Evolutionary conservation across 768 basidiomycete species (phyloP).

Genomic region (Amanita molliuscula): DNA sequence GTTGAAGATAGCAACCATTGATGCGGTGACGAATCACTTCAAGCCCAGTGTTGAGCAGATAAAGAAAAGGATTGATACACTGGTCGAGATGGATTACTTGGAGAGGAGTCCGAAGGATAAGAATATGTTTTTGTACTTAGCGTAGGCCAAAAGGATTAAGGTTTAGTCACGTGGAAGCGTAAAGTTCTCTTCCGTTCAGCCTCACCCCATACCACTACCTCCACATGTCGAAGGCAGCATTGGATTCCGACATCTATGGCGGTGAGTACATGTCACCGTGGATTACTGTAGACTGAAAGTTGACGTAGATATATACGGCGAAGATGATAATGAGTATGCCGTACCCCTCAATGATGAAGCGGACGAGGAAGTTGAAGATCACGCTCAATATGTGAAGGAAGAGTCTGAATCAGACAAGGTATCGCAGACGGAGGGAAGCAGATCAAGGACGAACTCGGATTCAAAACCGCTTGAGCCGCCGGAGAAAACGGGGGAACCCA

Average conservation of each 20-base stretch:
- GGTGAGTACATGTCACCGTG: slow-evolving; percentile 18
- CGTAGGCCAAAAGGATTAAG: slow-evolving; percentile 17
- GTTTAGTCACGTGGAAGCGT: background rate
- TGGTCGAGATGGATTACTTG: slow-evolving; percentile 86
- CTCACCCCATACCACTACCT: background rate
- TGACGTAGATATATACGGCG: slow-evolving; percentile 41
- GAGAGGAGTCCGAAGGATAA: slow-evolving; percentile 63
- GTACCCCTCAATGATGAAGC: slow-evolving; percentile 17
- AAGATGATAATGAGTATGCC: slow-evolving; percentile 35
- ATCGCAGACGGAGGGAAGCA: background rate
- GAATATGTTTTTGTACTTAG: slow-evolving; percentile 72
- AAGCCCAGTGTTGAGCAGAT: slow-evolving; percentile 75
- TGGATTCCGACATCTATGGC: slow-evolving; percentile 27
- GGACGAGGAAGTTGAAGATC: slow-evolving; percentile 15
- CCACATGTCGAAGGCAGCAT: slow-evolving; percentile 5
- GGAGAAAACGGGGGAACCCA: background rate
- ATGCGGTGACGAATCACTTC: slow-evolving; percentile 83
- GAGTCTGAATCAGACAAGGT: background rate
- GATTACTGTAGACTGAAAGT: slow-evolving; percentile 13
- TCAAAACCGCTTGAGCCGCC: background rate
- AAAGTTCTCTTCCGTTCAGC: background rate
- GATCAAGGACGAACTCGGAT: slow-evolving; percentile 5
- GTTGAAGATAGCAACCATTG: slow-evolving; percentile 74
- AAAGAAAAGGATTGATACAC: slow-evolving; percentile 71
- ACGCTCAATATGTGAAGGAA: slow-evolving; percentile 8